Evolutionary conservation across 2,329 filamentous ascomycete species (phyloP), one percentile per base, ranked within the genome.

Genomic region (Dactylellina cionopaga): DNA sequence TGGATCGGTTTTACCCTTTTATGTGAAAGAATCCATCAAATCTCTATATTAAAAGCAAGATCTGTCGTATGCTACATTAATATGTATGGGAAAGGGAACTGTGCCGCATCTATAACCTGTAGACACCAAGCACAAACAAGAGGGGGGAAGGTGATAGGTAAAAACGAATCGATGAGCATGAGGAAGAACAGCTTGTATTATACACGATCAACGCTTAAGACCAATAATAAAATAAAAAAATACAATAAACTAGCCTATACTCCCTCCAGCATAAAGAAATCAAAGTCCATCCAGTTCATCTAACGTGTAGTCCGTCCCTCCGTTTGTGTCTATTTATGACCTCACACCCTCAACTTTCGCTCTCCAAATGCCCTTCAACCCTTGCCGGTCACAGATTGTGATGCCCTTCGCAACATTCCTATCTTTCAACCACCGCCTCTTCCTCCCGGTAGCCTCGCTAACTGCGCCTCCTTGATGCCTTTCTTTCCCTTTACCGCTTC

Each of bases 171-270:
- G 46, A 9, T 13, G 19, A 58, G 44, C 31, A 24, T 15, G 13
- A 47, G 29, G 33, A n/a, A 43, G 39, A 60, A 51, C 5, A 29
- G 60, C 25, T 56, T 70, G 37, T 69, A 58, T 62, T 55, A 41
- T 69, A 70, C 65, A 70, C 55, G 56, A 70, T 70, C 65, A 70
- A 70, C 65, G 65, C 65, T 70, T 55, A 60, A 19, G 33, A 66
- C 31, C 44, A 44, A 11, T 17, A 58, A 39, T 24, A 49, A 52
- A 44, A 31, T 17, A 35, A 41, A 17, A 56, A 27, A 24, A 47
- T n/a, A n/a, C n/a, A 56, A 44, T 24, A 35, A n/a, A 15, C 33
- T 27, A 15, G 15, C 49, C 39, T 52, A 52, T 56, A 68, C 62
- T 66, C 62, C 62, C 35, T 35, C 54, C 60, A 22, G 39, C 19